Conservation (phyloP, 441 rosid genomes). For the Mallotus japonicus region DNA sequence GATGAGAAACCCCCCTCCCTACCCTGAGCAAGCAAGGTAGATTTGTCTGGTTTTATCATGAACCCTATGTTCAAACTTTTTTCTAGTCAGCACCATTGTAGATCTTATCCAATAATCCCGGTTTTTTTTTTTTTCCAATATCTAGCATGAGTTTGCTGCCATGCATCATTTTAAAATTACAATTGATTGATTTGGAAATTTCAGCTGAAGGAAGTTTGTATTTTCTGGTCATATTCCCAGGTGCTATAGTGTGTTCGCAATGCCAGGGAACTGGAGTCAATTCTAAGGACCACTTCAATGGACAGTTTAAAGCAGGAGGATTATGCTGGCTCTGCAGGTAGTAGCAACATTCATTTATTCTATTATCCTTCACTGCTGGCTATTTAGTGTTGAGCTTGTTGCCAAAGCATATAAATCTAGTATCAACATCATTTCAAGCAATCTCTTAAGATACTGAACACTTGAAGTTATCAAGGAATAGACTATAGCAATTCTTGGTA, state of each 20-base stretch:
- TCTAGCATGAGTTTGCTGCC: neutral
- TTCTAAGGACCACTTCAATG: constrained; percentile 79
- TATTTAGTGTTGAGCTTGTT: neutral
- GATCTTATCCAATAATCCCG: neutral
- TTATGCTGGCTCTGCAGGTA: constrained; percentile 98
- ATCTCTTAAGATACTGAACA: neutral
- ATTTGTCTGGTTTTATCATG: neutral
- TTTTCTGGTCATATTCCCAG: constrained; percentile 30
- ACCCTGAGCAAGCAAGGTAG: neutral
- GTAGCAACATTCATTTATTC: neutral
- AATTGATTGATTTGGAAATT: neutral
- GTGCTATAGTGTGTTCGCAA: constrained; percentile 58
- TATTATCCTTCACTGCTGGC: neutral
- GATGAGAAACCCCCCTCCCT: too few relatives aligned
- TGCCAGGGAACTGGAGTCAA: constrained; percentile 88
- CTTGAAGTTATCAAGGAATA: neutral
- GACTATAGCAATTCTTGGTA: neutral
- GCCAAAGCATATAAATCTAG: neutral
- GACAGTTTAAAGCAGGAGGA: constrained; percentile 84
- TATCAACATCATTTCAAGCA: neutral
- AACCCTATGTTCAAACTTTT: neutral
- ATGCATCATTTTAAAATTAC: neutral
- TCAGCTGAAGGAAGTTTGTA: constrained; percentile 3
- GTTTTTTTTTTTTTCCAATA: neutral
- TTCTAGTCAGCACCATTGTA: neutral